Conservation (phyloP, 139 green algal genomes). For the Pseudopediastrum boryanum region DNA sequence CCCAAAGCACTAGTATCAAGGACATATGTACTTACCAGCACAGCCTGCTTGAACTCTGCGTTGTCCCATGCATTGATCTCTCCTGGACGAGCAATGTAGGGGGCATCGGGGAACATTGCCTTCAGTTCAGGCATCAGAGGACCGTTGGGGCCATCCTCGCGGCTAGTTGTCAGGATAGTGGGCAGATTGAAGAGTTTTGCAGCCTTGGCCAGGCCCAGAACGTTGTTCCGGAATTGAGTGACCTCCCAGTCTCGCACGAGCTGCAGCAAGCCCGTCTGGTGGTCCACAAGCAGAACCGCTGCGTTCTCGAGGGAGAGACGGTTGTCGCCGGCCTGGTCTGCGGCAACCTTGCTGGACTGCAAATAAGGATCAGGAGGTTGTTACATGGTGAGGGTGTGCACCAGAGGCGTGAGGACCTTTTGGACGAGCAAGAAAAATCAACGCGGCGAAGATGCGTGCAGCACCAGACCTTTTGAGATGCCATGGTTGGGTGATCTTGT, state of each 20-base stretch:
- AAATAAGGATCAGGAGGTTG: too few species aligned
- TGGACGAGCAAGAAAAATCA: too few species aligned
- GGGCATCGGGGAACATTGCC: slow-evolving; percentile 20
- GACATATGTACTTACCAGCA: slow-evolving; percentile 28
- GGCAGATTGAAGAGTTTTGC: slow-evolving; percentile 26
- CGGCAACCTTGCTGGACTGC: background rate
- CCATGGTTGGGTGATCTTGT: too few species aligned
- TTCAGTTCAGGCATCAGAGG: slow-evolving; percentile 26
- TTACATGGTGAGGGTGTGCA: too few species aligned
- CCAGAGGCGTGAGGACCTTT: too few species aligned
- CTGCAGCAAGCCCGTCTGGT: slow-evolving; percentile 36
- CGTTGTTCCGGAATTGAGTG: slow-evolving; percentile 12
- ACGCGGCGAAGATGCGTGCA: too few species aligned
- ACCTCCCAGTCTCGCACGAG: slow-evolving; percentile 16
- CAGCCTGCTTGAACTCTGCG: slow-evolving; percentile 26
- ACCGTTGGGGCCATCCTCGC: slow-evolving; percentile 20
- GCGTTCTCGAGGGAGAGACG: slow-evolving; percentile 11
- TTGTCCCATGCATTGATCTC: slow-evolving; percentile 42
- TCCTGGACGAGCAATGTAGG: slow-evolving; percentile 5
- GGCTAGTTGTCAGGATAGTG: slow-evolving; percentile 28
- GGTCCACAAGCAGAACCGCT: slow-evolving; percentile 28
- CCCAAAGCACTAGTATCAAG: too few species aligned
- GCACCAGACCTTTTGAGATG: too few species aligned
- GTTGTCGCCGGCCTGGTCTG: slow-evolving; percentile 31
- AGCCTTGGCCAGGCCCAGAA: slow-evolving; percentile 24